Percentiles rank a stretch among this genome's conserved stretches.
These are phyloP conservation scores for Artemisia tridentata DNA, from an alignment of 129 eudicot species.

Conservation along the genomic window DNA sequence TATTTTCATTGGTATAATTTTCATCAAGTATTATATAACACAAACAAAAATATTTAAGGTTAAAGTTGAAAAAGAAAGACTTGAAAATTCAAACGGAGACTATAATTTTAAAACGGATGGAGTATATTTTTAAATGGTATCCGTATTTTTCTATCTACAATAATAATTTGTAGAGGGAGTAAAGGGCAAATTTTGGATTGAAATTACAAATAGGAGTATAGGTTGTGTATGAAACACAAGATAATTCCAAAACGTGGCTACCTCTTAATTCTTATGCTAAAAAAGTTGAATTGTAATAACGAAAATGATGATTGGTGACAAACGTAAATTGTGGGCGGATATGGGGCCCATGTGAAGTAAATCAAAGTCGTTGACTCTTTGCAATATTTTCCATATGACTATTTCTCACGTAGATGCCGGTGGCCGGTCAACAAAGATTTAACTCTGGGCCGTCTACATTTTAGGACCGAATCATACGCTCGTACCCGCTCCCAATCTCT, in stretches of 20 bases:
- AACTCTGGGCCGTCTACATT: neutral
- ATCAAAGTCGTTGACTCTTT: constrained; percentile 7
- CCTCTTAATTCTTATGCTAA: neutral
- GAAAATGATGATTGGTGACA: neutral
- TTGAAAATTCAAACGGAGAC: no score
- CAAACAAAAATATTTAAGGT: no score
- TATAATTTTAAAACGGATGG: no score
- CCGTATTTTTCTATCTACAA: no score
- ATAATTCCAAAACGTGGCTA: neutral
- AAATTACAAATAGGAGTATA: no score
- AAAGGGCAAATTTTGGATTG: no score
- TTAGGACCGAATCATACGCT: neutral
- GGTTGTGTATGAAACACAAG: neutral
- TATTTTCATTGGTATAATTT: no score
- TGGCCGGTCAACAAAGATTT: constrained; percentile 15
- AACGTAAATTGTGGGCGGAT: neutral
- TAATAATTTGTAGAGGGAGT: no score
- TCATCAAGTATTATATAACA: no score
- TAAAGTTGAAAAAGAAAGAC: no score
- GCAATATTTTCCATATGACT: neutral
- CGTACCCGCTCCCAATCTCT: no score
- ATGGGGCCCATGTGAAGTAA: neutral
- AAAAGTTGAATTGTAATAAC: constrained; percentile 3
- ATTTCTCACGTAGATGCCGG: constrained; percentile 1
- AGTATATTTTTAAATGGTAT: no score